Evolutionary conservation across 2,329 filamentous ascomycete genomes (phyloP).

Genomic region (Colletotrichum gloeosporioides): DNA sequence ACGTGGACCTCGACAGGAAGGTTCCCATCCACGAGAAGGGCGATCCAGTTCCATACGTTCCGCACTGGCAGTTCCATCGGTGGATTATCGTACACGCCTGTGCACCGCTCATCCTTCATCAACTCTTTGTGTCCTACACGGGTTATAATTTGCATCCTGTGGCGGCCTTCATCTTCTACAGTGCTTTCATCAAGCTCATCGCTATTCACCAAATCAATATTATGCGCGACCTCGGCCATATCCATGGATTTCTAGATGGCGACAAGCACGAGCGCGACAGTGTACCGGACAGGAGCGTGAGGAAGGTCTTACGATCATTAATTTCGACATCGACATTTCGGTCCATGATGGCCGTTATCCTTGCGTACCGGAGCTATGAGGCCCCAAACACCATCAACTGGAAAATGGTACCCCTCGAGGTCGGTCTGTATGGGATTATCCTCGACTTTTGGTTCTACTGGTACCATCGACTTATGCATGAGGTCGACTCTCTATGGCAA

Average conservation of each 20-base stretch:
- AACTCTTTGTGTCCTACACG: slow-evolving; percentile 35
- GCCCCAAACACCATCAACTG: slow-evolving; percentile 32
- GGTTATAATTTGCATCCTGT: slow-evolving; percentile 33
- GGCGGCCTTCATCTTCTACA: slow-evolving; percentile 41
- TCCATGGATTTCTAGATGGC: slow-evolving; percentile 46
- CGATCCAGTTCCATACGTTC: slow-evolving; percentile 44
- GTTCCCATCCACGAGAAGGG: slow-evolving; percentile 44
- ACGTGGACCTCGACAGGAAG: slow-evolving; percentile 29
- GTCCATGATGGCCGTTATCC: slow-evolving; percentile 36
- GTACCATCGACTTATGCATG: slow-evolving; percentile 48
- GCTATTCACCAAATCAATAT: slow-evolving; percentile 43
- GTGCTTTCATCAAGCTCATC: slow-evolving; percentile 41
- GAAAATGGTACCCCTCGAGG: slow-evolving; percentile 41
- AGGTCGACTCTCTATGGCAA: slow-evolving; percentile 42
- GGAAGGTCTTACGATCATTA: slow-evolving; percentile 36
- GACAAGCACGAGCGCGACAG: slow-evolving; percentile 47
- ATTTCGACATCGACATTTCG: slow-evolving; percentile 36
- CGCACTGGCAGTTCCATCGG: slow-evolving; percentile 37
- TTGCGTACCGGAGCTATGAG: slow-evolving; percentile 30
- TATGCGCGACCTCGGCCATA: slow-evolving; percentile 41
- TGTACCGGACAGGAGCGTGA: slow-evolving; percentile 43
- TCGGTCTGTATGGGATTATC: slow-evolving; percentile 44
- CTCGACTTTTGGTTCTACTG: slow-evolving; percentile 52
- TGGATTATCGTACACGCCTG: slow-evolving; percentile 44
- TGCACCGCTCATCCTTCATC: slow-evolving; percentile 41